These are phyloP conservation scores for Quercus lobata DNA, from an alignment of 331 rosid genomes.

Conservation along the genomic window DNA sequence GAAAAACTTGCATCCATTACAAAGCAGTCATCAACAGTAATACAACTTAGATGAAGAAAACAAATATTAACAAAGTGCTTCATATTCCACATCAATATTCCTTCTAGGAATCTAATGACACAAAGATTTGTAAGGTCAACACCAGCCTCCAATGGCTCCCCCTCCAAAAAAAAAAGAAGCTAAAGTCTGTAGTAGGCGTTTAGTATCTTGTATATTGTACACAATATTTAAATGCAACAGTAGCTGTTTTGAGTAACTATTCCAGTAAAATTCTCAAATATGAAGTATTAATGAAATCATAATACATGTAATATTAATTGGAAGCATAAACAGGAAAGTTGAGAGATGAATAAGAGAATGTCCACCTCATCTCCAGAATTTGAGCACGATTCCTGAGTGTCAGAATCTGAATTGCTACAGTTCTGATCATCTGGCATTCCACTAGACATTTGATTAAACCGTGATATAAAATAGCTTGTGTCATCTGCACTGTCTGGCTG, in stretches of 20 bases:
- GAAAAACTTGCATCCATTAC: neutral
- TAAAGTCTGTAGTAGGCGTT: neutral
- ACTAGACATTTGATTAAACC: neutral
- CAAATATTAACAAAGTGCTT: neutral
- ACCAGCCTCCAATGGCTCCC: neutral
- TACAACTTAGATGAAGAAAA: neutral
- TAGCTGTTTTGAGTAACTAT: neutral
- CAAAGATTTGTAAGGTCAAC: neutral
- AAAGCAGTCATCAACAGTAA: neutral
- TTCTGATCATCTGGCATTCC: neutral
- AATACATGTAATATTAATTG: neutral
- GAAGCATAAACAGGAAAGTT: neutral
- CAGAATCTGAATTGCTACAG: constrained; percentile 5
- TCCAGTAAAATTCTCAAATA: neutral
- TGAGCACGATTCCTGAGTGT: neutral
- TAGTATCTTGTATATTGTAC: neutral
- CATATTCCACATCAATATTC: neutral
- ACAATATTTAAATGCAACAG: neutral
- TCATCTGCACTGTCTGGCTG: constrained; percentile 2
- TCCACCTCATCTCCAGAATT: constrained; percentile 1
- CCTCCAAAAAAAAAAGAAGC: no score
- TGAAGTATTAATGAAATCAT: neutral
- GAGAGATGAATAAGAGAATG: neutral
- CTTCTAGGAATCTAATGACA: neutral
- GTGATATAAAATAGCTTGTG: constrained; percentile 1